Evolutionary conservation across 148 eudicot species (phyloP).

Genomic region (Chenopodium berlandieri): DNA sequence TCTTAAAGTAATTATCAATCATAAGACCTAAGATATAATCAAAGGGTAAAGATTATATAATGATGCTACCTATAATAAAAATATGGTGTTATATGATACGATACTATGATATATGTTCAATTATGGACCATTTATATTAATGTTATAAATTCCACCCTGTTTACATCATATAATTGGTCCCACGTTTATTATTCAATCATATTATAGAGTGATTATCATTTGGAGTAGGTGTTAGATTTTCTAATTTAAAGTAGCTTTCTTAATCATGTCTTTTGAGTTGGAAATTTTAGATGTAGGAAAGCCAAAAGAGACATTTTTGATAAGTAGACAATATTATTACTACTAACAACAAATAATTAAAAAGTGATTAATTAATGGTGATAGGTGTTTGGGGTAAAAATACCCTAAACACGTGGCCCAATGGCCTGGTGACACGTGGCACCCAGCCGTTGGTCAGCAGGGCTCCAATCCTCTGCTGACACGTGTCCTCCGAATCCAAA

Average conservation of each 20-base stretch:
- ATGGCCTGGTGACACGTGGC: too few species aligned
- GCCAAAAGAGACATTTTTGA: slow-evolving; percentile 15
- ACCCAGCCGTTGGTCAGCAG: too few species aligned
- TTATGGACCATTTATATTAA: neutral
- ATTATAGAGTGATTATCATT: slow-evolving; percentile 17
- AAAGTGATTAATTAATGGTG: neutral
- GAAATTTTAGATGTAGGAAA: neutral
- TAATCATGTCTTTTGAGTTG: slow-evolving; percentile 10
- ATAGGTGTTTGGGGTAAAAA: too few species aligned
- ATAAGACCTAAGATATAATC: neutral
- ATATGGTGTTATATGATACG: neutral
- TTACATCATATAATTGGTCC: neutral
- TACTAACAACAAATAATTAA: neutral
- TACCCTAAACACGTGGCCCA: too few species aligned
- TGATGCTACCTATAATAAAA: neutral
- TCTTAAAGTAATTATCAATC: neutral
- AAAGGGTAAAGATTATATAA: neutral
- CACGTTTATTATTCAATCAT: neutral
- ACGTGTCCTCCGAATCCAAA: too few species aligned
- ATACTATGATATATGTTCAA: slow-evolving; percentile 10
- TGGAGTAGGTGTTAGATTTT: slow-evolving; percentile 15
- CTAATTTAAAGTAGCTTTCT: slow-evolving; percentile 2
- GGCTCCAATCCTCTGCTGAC: too few species aligned
- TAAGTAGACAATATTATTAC: neutral
- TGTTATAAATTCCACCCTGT: slow-evolving; percentile 8